Conservation (phyloP, 768 basidiomycete species). For the Suillus tomentosus region DNA sequence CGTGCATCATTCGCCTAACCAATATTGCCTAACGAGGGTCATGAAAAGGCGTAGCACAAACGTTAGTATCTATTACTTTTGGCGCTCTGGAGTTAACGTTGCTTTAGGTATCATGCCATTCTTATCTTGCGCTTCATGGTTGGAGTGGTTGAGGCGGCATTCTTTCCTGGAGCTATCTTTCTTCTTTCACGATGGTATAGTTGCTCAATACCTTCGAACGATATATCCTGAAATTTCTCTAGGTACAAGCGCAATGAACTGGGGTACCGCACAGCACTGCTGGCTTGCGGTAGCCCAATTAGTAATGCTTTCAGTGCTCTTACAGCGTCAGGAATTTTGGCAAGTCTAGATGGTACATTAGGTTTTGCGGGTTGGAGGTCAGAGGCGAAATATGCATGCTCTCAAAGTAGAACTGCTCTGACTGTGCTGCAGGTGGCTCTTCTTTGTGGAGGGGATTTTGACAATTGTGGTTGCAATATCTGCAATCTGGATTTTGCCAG, state of each 20-base stretch:
- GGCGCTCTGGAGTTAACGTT: slow-evolving; percentile 3
- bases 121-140: slow-evolving; percentile 74
- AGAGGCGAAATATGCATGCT: slow-evolving; percentile 18
- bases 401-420: slow-evolving; percentile 3
- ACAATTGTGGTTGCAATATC: slow-evolving; percentile 52
- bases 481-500: slow-evolving; percentile 67
- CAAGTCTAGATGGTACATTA: slow-evolving; percentile 64
- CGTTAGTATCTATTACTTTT: slow-evolving; percentile 8
- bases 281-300: slow-evolving; percentile 71
- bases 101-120: slow-evolving; percentile 55
- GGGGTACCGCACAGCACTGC: slow-evolving; percentile 62
- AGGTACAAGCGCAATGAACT: slow-evolving; percentile 67
- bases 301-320: slow-evolving; percentile 81
- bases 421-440: slow-evolving; percentile 56
- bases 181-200: slow-evolving; percentile 62
- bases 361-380: slow-evolving; percentile 75
- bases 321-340: slow-evolving; percentile 75
- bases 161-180: slow-evolving; percentile 71
- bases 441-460: slow-evolving; percentile 63
- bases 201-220: not conserved
- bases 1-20: slow-evolving; percentile 10
- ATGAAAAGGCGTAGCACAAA: slow-evolving; percentile 39
- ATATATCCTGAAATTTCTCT: not conserved
- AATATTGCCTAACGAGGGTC: slow-evolving; percentile 7
- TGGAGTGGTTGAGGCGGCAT: slow-evolving; percentile 69